Evolutionary conservation across 192 early-diverging fungal genomes (phyloP).

Genomic region (Coemansia sp.): DNA sequence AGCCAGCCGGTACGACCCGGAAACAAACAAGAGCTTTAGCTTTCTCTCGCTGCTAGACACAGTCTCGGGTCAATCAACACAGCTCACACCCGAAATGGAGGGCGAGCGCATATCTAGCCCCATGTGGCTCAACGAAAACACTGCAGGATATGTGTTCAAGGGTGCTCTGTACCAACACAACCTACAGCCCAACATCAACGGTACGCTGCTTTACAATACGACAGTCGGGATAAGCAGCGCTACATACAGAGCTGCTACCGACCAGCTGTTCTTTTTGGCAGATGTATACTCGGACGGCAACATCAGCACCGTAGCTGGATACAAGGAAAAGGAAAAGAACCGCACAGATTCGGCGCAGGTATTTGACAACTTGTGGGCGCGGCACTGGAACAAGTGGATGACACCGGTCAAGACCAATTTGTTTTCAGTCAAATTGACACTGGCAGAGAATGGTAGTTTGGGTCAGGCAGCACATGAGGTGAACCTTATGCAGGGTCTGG

Average conservation of each 20-base stretch:
- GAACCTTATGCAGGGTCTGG: constrained; percentile 30
- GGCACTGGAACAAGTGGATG: constrained; percentile 74
- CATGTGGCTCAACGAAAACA: constrained; percentile 21
- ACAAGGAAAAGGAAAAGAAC: constrained; percentile 36
- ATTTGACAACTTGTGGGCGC: constrained; percentile 69
- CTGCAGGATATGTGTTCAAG: constrained; percentile 19
- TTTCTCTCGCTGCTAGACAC: constrained; percentile 24
- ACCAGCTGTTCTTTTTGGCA: constrained; percentile 23
- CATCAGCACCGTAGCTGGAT: constrained; percentile 44
- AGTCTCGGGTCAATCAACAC: constrained; percentile 22
- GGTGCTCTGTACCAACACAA: constrained; percentile 29
- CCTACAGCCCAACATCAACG: constrained; percentile 26
- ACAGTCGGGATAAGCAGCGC: constrained; percentile 26
- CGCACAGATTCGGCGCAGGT: constrained; percentile 59
- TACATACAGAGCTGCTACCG: constrained; percentile 7
- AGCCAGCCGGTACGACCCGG: constrained; percentile 23
- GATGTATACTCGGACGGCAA: constrained; percentile 37
- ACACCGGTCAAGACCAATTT: constrained; percentile 60
- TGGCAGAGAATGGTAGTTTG: constrained; percentile 19
- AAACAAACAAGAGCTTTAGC: constrained; percentile 20
- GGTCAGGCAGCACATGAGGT: constrained; percentile 26
- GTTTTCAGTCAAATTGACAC: constrained; percentile 48
- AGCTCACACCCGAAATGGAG: constrained; percentile 18
- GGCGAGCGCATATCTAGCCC: constrained; percentile 21
- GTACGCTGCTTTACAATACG: constrained; percentile 19